Evolutionary conservation across 768 basidiomycete species (phyloP), one percentile per base, ranked within the genome.

Genomic region (Suillus luteus): DNA sequence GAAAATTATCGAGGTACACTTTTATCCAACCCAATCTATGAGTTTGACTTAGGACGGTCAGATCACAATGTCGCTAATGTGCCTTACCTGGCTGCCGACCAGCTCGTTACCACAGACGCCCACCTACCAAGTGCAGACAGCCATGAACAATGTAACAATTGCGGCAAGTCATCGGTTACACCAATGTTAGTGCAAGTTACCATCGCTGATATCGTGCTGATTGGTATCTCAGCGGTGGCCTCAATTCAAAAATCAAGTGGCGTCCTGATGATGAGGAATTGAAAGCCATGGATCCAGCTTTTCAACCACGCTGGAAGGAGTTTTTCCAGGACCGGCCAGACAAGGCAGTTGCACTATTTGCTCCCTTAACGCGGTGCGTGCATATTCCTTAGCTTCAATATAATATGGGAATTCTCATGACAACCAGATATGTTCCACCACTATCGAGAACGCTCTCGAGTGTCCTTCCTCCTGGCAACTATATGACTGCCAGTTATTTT

Each of bases 1-100:
- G 87, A 89, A 68, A 84, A 91, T 67, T 85, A 83, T 62, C 80
- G 82, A 73, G 85, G 85, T 83, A 61, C 49, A 69, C 60, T 19
- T 27, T 43, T 11, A 6, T 35, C 4, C 19, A 40, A 3, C 31
- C 27, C n/a, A 19, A 33, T 38, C 2, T 1, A 33, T 12, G 19
- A 6, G 14, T 19, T 35, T 22, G 17, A 10, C 22, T 59, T 8
- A 48, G 1, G 35, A 8, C 5, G 5, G 24, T 22, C 48, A 77
- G 62, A 80, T 77, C 77, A 78, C 61, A 73, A 71, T 19, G 64
- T 74, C 14, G 57, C 66, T 0, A 67, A 75, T 35, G 58, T 62
- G 6, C 65, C 71, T 1, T 87, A 81, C 65, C 65, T 77, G 37
- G 81, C 82, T 1, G 75, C 74, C 11, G 78, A 83, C 7, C 78